Percentiles rank a stretch among this genome's conserved stretches.
Conservation (phyloP, 495 filamentous ascomycete species). For the Cudoniella acicularis region DNA sequence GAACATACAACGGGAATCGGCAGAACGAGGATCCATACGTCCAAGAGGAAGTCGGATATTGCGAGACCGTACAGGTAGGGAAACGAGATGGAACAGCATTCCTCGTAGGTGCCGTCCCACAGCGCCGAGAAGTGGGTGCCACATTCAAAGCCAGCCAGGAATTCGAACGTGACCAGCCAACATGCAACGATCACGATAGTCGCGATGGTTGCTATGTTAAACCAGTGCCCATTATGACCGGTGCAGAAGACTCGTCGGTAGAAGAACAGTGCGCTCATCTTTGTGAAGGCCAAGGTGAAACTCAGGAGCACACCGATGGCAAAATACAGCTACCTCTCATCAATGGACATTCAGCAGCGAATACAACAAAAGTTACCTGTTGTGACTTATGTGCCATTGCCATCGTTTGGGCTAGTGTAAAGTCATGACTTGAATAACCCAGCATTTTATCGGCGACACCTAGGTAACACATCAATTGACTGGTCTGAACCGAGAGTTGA, state of each 20-base stretch:
- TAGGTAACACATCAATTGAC: no score
- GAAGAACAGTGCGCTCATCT: conserved; percentile 29
- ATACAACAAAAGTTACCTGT: no score
- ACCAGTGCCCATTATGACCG: no score
- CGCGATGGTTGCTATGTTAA: background rate
- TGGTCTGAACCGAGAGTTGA: no score
- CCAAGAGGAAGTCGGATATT: conserved; percentile 25
- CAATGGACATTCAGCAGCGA: no score
- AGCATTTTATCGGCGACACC: no score
- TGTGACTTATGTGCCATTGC: no score
- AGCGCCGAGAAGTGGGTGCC: background rate
- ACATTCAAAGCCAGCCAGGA: conserved; percentile 23
- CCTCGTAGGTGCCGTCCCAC: background rate
- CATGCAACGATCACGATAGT: background rate
- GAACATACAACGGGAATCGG: conserved; percentile 24
- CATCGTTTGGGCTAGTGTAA: no score
- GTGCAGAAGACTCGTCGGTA: conserved; percentile 31
- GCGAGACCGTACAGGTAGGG: conserved; percentile 10
- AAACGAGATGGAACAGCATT: conserved; percentile 6
- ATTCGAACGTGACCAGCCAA: conserved; percentile 22
- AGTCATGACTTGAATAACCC: no score
- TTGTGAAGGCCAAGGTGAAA: conserved; percentile 26
- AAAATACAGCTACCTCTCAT: no score
- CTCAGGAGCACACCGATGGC: no score
- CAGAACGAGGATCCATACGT: conserved; percentile 23